phyloP scores from a whole-genome alignment of 176 grass and related monocot species.

The Oryza glaberrima region DNA sequence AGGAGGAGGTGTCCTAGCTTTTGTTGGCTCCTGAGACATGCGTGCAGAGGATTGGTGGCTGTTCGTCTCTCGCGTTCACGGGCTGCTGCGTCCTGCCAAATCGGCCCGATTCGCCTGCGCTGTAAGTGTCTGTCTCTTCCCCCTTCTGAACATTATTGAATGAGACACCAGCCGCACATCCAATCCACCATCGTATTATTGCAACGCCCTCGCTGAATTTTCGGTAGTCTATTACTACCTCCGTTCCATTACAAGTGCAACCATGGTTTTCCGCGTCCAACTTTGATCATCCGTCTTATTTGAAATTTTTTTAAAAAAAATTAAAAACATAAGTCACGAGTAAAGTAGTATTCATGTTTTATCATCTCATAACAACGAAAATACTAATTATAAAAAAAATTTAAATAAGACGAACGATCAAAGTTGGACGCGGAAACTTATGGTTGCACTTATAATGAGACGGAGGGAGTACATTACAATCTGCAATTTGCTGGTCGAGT shows the following conservation, averaged over 20 bases:
- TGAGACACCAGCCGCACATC: not conserved
- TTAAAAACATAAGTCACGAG: no score
- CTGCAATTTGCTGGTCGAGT: not conserved
- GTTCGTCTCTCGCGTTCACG: slow-evolving; percentile 8
- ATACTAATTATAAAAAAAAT: no score
- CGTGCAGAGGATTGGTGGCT: not conserved
- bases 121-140: not conserved
- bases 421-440: no score
- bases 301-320: no score
- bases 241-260: no score
- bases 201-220: not conserved
- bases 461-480: not conserved
- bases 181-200: not conserved
- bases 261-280: no score
- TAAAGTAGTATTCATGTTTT: no score
- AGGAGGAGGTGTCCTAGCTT: not conserved
- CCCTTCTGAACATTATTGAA: slow-evolving; percentile 2
- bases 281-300: no score
- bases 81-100: slow-evolving; percentile 13
- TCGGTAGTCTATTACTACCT: not conserved
- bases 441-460: no score
- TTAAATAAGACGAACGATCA: no score
- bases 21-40: not conserved
- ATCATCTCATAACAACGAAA: no score
- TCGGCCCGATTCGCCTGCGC: not conserved